A percentile compares a stretch with the other conserved stretches of the same genome.
phyloP scores from a whole-genome alignment of 2,329 filamentous ascomycete genomes.

The Penicillium palitans region DNA sequence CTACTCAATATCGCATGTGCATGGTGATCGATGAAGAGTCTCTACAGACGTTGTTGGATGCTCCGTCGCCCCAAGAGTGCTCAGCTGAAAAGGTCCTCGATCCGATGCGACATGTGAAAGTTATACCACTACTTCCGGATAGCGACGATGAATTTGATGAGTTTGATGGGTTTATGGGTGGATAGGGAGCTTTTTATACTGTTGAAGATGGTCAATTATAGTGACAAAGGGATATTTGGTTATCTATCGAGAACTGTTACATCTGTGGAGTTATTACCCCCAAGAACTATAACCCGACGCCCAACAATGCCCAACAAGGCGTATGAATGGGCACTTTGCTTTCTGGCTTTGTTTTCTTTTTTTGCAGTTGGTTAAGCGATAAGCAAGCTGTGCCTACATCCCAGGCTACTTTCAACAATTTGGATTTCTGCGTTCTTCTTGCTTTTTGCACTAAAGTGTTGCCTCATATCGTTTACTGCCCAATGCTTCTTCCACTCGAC shows the following conservation, averaged over 20 bases:
- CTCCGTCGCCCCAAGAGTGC: background rate
- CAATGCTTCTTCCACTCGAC: background rate
- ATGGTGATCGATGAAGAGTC: slow-evolving; percentile 6
- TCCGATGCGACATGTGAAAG: slow-evolving; percentile 1
- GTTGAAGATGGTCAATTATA: background rate
- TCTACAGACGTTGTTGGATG: background rate
- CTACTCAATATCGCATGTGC: background rate
- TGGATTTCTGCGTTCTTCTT: background rate
- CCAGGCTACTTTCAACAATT: background rate
- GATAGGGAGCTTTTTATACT: background rate
- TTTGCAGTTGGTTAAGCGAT: background rate
- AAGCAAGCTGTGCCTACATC: background rate
- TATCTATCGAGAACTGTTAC: background rate
- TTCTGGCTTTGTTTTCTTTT: too few relatives aligned
- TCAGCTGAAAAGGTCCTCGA: background rate
- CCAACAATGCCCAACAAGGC: too few relatives aligned
- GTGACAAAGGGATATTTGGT: background rate
- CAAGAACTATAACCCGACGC: too few relatives aligned
- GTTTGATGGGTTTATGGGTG: slow-evolving; percentile 3
- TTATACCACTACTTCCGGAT: background rate
- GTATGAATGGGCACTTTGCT: too few relatives aligned
- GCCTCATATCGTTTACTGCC: background rate
- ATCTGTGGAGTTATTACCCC: too few relatives aligned
- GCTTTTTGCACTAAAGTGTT: background rate
- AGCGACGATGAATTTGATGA: background rate